Conservation (phyloP, 306 rosid genomes). For the Myrica gale region DNA sequence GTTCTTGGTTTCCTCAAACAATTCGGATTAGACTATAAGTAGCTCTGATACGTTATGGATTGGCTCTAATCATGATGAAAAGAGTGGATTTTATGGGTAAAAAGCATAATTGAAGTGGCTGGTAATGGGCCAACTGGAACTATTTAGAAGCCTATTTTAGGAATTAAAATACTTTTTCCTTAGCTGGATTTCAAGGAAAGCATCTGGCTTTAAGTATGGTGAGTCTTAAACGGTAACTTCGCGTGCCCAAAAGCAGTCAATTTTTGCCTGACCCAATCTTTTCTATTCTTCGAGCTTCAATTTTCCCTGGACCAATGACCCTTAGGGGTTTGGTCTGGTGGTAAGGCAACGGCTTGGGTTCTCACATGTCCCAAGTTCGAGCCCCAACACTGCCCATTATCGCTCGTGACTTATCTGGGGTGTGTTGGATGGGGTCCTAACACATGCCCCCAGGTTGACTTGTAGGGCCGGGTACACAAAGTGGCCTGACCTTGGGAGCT, state of each 20-base stretch:
- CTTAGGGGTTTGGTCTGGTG: no score
- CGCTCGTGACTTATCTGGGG: no score
- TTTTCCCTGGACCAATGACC: neutral
- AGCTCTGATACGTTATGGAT: neutral
- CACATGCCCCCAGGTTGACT: no score
- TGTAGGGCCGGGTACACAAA: no score
- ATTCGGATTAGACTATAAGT: neutral
- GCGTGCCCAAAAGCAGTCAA: neutral
- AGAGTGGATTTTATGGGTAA: neutral
- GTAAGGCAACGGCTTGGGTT: no score
- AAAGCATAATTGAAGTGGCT: neutral
- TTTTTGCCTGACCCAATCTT: neutral
- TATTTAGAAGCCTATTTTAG: neutral
- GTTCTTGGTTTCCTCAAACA: neutral
- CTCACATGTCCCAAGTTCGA: no score
- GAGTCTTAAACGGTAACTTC: neutral
- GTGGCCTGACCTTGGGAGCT: no score
- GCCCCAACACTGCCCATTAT: no score
- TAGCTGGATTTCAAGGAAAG: neutral
- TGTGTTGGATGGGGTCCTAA: no score
- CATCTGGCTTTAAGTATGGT: neutral
- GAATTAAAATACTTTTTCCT: neutral
- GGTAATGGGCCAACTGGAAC: neutral
- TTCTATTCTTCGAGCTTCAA: neutral
- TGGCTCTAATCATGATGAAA: neutral